Base-by-base conservation (phyloP, 495 filamentous ascomycete species). In the Tetracladium setigerum region DNA sequence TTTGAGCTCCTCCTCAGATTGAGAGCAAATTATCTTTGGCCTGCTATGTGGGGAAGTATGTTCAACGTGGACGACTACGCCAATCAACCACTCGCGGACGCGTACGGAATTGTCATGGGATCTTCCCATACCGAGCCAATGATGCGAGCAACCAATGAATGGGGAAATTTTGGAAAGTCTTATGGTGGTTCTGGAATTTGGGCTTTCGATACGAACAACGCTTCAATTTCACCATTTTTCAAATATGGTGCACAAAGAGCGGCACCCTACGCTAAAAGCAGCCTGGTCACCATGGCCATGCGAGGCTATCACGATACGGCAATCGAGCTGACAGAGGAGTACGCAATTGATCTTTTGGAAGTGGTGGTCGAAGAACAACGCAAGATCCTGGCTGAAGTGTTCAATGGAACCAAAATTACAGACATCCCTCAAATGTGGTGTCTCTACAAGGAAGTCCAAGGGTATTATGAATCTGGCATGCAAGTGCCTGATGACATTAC, bases 21-120 rank as follows among this genome's bases (percentile, higher is more conserved):
- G 9, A 70, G 76, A 11, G 84, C 83, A 4, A 89, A 88, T 58
- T 87, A 85, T 54, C 60, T 89, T 37, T 89, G 85, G 83, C 83
- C 83, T 0, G 74, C 84, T 0, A 69, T 78, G 59, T 87, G 83
- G 84, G 76, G 69, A 15, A 72, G 72, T 38, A 83, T 84, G 71
- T 86, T 87, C 59, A 71, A 76, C 57, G 71, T 84, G 1, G 84
- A 87, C 54, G 84, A 89, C 56, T 66, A 70, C 1, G 71, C 69
- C 8, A 87, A 82, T 48, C 79, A 84, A 53, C 74, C 77, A 0
- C 67, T 83, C 2, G 83, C 84, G 0, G 81, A 88, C 59, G 77
- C 83, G 27, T 87, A 77, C 61, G 83, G 81, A 31, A 78, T 88
- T 41, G 83, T 87, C 14, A 72, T 88, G 46, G 81, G 81, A 6